phyloP scores from a whole-genome alignment of 441 rosid species.

The Lepidium campestre region DNA sequence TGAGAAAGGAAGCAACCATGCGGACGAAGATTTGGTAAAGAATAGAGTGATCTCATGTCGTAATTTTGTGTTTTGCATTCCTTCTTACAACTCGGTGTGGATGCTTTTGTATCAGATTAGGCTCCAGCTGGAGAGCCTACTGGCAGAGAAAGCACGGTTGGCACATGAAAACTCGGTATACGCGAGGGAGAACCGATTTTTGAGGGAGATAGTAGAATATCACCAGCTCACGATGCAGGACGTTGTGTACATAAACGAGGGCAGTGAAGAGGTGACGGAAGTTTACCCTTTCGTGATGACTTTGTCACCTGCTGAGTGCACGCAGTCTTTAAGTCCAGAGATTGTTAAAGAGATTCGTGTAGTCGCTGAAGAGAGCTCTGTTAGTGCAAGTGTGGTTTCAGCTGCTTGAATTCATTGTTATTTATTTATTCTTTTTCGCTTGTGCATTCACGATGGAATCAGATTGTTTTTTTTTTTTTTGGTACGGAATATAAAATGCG shows the following conservation, averaged over 20 bases:
- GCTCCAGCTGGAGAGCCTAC: conserved; percentile 81
- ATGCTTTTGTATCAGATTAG: conserved; percentile 50
- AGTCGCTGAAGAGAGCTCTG: neutral
- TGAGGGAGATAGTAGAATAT: conserved; percentile 90
- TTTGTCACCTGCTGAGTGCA: conserved; percentile 30
- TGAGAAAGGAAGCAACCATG: conserved; percentile 65
- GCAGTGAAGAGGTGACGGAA: conserved; percentile 70
- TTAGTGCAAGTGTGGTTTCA: neutral
- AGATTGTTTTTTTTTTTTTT: neutral
- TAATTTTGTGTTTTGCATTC: neutral
- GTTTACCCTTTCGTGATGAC: conserved; percentile 53
- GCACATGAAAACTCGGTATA: conserved; percentile 80
- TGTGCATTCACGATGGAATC: neutral
- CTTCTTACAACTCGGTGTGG: neutral
- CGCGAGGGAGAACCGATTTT: conserved; percentile 74
- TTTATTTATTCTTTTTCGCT: neutral
- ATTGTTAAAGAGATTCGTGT: conserved; percentile 27
- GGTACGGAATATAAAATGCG: neutral
- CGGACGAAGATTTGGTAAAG: conserved; percentile 85
- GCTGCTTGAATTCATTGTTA: neutral
- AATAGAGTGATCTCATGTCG: neutral
- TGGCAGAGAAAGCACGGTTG: conserved; percentile 88
- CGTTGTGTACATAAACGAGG: conserved; percentile 72
- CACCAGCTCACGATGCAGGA: conserved; percentile 94
- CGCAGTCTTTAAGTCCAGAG: conserved; percentile 18